These are phyloP conservation scores for Suillus tomentosus DNA, from an alignment of 768 basidiomycete species.

Conservation along the genomic window DNA sequence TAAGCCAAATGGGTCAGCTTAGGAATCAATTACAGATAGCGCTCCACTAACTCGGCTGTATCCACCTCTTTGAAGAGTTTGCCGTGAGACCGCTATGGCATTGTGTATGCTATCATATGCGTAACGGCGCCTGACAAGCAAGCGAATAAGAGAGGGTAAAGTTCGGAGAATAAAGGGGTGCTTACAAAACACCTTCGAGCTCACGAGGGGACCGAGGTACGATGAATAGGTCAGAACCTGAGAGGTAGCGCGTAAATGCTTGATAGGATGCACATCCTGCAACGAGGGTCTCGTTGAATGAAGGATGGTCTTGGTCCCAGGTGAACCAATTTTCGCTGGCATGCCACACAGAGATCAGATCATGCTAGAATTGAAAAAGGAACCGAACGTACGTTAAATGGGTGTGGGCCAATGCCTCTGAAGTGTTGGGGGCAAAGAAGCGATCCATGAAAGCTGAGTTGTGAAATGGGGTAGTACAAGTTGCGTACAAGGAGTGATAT, in stretches of 20 bases:
- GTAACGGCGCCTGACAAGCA: slow-evolving; percentile 60
- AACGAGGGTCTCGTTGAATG: slow-evolving; percentile 71
- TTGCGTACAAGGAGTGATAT: too few species aligned
- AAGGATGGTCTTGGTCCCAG: slow-evolving; percentile 73
- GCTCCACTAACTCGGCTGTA: slow-evolving; percentile 49
- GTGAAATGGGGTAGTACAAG: not conserved
- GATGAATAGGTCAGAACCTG: slow-evolving; percentile 71
- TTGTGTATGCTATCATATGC: slow-evolving; percentile 83
- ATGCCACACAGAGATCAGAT: slow-evolving; percentile 22
- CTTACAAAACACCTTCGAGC: slow-evolving; percentile 73
- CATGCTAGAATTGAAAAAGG: slow-evolving; percentile 5
- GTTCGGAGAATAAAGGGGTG: slow-evolving; percentile 15
- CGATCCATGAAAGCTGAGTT: slow-evolving; percentile 53
- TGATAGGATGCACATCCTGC: slow-evolving; percentile 81
- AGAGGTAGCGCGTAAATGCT: slow-evolving; percentile 73
- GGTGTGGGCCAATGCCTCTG: slow-evolving; percentile 71
- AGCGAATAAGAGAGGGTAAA: slow-evolving; percentile 13
- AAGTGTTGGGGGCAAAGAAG: slow-evolving; percentile 71
- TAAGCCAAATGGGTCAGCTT: slow-evolving; percentile 25
- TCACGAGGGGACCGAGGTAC: slow-evolving; percentile 64
- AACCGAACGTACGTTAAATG: slow-evolving; percentile 58
- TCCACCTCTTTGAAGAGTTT: slow-evolving; percentile 57
- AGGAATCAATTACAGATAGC: not conserved
- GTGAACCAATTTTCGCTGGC: slow-evolving; percentile 63
- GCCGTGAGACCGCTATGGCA: slow-evolving; percentile 68